Base-by-base conservation (phyloP, 352 stramenopile species). In the Vaucheria bursata region DNA sequence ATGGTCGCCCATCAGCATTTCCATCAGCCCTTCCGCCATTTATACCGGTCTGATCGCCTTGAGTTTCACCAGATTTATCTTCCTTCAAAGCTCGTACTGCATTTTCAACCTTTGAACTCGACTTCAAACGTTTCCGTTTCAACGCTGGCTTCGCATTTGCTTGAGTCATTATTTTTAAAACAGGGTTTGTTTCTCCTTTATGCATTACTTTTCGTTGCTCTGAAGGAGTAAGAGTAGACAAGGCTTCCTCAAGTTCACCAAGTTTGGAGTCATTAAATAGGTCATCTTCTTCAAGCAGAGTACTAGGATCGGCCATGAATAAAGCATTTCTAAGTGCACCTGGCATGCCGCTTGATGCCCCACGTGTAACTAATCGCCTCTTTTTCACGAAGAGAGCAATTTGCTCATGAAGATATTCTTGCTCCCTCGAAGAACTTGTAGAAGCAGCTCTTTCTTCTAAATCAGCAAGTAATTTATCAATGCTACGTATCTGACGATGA, bases 261-360 rank as follows among this genome's bases (percentile, higher is more conserved):
- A 72, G 65, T 35, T 72, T 72, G 12, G 36, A 29, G n/a, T 72
- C 65, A 70, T 77, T 37, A 52, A 77, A 77, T 12, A 77, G 72
- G 12, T 77, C 45, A 29, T 77, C 38, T 31, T 77, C 72, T 52
- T 77, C 72, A 8, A 77, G 52, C 40, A 72, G 65, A 2, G 12
- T 77, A 12, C 38, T 70, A 33, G 50, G 72, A 6, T 75, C 34
- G 3, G 72, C 72, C 32, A 77, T 70, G 40, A 77, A 77, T 7
- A 77, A 34, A 33, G 72, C 72, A 35, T 77, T 77, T 6, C 72
- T 52, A 25, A 77, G 39, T 5, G 52, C 66, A 52, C 45, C 32
- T 2, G 35, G 72, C 45, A 77, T 31, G 35, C 72, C 72, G 31
- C 45, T 76, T 3, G 45, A 76, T 12, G 72, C 72, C 2, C 72